Conservation (phyloP, 345 rosid species). For the Alliaria petiolata region DNA sequence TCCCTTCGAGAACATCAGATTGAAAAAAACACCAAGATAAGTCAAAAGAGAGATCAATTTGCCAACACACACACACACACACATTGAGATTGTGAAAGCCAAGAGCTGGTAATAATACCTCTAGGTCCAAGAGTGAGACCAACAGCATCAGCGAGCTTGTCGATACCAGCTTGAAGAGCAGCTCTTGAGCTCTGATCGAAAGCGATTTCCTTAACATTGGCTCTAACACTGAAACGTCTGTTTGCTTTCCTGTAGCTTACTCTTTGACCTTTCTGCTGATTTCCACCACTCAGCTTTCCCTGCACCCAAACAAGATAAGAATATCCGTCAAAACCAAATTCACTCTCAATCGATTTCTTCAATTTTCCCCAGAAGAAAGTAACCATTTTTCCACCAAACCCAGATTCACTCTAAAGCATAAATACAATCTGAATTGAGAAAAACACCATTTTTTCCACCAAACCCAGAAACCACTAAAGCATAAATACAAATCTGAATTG, state of each 20-base stretch:
- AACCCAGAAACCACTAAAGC: background rate
- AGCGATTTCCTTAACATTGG: constrained; percentile 79
- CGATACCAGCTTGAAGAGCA: constrained; percentile 88
- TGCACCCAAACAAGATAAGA: constrained; percentile 27
- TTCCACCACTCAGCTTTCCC: constrained; percentile 53
- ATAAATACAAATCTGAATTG: no score
- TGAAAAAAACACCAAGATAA: constrained; percentile 5
- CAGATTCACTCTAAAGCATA: background rate
- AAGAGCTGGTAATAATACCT: constrained; percentile 44
- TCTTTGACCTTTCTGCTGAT: constrained; percentile 46
- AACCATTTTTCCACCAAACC: background rate
- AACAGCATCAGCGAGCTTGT: constrained; percentile 92
- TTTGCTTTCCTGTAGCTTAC: constrained; percentile 44
- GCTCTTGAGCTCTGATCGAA: constrained; percentile 82
- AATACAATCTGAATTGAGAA: background rate
- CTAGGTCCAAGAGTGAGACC: constrained; percentile 97
- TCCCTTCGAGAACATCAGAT: constrained; percentile 42
- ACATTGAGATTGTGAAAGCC: background rate
- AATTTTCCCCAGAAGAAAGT: no score
- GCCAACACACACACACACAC: background rate
- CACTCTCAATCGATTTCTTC: background rate
- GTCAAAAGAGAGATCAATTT: background rate
- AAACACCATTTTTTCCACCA: background rate
- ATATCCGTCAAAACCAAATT: background rate
- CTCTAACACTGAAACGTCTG: constrained; percentile 66